Base-by-base conservation (phyloP, 768 basidiomycete species). In the Basidioascus undulatus region DNA sequence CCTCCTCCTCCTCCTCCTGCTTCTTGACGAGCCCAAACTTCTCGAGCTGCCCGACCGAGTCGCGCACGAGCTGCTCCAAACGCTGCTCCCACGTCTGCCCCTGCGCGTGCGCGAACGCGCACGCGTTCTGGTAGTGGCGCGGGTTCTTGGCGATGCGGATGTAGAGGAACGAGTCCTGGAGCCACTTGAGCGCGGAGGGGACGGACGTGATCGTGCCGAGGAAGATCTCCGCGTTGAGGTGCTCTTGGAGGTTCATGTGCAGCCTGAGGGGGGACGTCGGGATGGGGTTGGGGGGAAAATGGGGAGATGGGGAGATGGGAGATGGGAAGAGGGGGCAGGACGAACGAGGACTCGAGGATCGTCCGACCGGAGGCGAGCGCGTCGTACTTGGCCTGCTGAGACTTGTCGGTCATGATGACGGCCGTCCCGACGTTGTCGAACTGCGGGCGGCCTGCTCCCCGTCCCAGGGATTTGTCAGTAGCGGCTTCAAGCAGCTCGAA, bases 171-270 rank as follows among this genome's bases (percentile, higher is more conserved):
- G 87, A 80, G 41, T 67, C 71, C 18, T 65, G 68, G 20, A 89
- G 59, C 92, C 92, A 98, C 13, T 65, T 60, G 49, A 76, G 77
- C 1, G 84, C 89, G 6, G 67, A 68, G 2, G 65, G 57, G 4
- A 78, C 45, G 48, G 67, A 64, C 4, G 65, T 71, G 51, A 98
- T 86, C 0, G 87, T 86, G 3, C 73, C 70, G 9, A 94, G 65
- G 0, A 76, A 76, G 41, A 94, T 76, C 59, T 98, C 89, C 2
- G 83, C 83, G 52, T 94, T 94, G 48, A 98, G 59, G 56, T 94
- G 86, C 55, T 96, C 89, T 3, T 72, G 61, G 6, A 98, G 67
- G 53, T 80, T 78, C 37, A 61, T 59, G 56, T 92, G 84, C 9
- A 87, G 68, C 44, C 66, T 43, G 34, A 0, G 12, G n/a, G 26